These are phyloP conservation scores for Colletotrichum sp. DNA, from an alignment of 2,329 filamentous ascomycete species.

Conservation along the genomic window DNA sequence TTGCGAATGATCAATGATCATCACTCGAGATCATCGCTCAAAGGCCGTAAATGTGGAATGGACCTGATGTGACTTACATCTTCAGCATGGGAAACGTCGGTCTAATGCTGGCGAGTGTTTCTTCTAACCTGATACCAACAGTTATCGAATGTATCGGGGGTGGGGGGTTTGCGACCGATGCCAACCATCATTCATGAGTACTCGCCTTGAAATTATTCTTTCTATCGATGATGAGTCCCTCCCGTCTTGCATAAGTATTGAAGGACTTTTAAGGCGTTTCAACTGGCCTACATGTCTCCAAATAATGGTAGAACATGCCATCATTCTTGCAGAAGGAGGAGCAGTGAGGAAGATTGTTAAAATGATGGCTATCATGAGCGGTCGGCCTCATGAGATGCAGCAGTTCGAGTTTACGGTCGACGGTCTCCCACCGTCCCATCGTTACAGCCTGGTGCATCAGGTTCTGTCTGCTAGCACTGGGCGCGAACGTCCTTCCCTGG, in stretches of 20 bases:
- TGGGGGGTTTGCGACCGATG: background rate
- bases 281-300: rapidly evolving
- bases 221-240: too few species aligned
- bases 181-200: background rate
- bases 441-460: background rate
- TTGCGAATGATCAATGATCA: background rate
- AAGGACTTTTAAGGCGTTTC: background rate
- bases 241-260: background rate
- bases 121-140: background rate
- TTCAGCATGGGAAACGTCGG: background rate
- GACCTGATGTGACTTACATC: rapidly evolving
- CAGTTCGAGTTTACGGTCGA: background rate
- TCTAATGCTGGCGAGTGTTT: rapidly evolving
- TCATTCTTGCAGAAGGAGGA: background rate
- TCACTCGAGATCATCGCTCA: background rate
- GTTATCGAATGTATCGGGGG: rapidly evolving
- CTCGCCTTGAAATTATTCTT: background rate
- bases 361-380: background rate
- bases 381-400: background rate
- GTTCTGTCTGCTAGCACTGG: background rate
- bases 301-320: background rate
- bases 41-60: background rate
- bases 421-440: background rate
- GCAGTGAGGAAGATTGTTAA: background rate
- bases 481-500: background rate